Base-by-base conservation (phyloP, 495 filamentous ascomycete species). In the Wilcoxina mikolae region DNA sequence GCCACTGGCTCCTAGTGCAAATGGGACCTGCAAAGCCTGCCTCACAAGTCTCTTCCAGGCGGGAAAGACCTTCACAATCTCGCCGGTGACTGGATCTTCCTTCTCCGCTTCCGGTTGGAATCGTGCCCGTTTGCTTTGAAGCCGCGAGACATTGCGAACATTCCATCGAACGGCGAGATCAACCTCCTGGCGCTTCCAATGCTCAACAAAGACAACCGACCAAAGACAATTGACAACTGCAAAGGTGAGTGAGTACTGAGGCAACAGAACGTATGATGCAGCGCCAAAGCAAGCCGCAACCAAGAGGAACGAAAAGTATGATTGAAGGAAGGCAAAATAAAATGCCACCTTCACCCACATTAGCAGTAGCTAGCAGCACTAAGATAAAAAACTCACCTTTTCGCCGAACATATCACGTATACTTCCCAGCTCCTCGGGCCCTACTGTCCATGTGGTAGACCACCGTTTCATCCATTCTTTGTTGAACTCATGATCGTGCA, bases 241-340 rank as follows among this genome's bases (percentile, higher is more conserved):
- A 60, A 95, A 98, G 35, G 89, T 69, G 56, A 79, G 76, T 3
- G 90, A 95, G 68, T 83, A 98, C 39, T 81, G 75, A 1, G 89
- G 87, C 2, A 98, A 74, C 12, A 95, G 59, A 26, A 91, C 64
- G 84, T 86, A 95, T 27, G 84, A 78, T 2, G 77, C 79, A 55
- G 83, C 76, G 3, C 93, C 91, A 65, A 95, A 84, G 12, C 75
- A 74, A 2, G 91, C 93, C 0, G 89, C 90, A 57, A 91, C 86
- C 9, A 85, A 67, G 25, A 95, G 70, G 65, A 94, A 94, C 31
- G 75, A 70, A 64, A 95, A 93, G 68, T 98, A 98, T 0, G 83
- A 82, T 70, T 95, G 87, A 51, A 94, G 72, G 68, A 98, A 98
- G 2, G 93, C 83, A 64, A 98, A 98, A 70, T 98, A 98, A 63